Percentiles rank a stretch among this genome's conserved stretches.
These are phyloP conservation scores for Hymenoscyphus fraxineus DNA, from an alignment of 2,329 filamentous ascomycete species.

Conservation along the genomic window DNA sequence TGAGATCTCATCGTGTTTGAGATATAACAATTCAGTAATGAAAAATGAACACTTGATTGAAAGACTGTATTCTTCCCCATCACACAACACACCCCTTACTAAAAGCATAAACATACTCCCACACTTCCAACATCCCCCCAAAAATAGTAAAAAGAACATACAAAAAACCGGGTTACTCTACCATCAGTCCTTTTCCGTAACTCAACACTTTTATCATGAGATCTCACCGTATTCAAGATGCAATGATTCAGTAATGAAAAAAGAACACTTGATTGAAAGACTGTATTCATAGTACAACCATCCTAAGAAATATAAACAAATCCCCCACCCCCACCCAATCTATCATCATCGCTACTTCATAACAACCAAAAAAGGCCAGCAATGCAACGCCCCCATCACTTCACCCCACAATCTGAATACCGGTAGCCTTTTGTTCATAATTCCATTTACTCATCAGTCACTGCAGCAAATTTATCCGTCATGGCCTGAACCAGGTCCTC, in stretches of 20 bases:
- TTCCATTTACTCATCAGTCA: conserved; percentile 77
- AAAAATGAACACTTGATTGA: no score
- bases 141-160: no score
- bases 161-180: no score
- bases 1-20: no score
- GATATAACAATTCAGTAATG: no score
- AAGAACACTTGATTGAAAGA: neutral
- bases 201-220: no score
- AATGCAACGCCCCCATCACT: conserved; percentile 3
- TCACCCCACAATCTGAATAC: neutral
- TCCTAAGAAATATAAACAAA: conserved; percentile 10
- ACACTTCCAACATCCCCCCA: no score
- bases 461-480: conserved; percentile 95
- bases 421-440: neutral
- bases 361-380: conserved; percentile 2
- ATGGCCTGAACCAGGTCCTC: conserved; percentile 87
- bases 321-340: neutral
- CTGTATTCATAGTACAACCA: conserved; percentile 1
- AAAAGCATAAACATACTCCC: no score
- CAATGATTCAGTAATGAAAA: neutral
- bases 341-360: conserved; percentile 7
- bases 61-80: no score
- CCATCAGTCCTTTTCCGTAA: no score
- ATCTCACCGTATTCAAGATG: no score
- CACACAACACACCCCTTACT: no score